Conservation (phyloP, 305 asterid species). For the Fraxinus latifolia region DNA sequence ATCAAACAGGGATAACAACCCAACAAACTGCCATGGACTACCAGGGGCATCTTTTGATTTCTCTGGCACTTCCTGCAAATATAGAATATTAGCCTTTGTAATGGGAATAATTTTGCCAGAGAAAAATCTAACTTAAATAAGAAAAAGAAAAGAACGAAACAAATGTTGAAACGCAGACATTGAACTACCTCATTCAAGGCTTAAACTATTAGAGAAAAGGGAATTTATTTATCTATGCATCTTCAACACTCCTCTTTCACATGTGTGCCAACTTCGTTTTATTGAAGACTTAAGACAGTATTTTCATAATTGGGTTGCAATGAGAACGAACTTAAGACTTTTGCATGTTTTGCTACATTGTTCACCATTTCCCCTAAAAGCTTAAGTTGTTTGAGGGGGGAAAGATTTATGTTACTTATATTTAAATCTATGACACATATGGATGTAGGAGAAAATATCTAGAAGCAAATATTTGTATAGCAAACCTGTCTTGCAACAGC, state of each 20-base stretch:
- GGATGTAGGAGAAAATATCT: not conserved
- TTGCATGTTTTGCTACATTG: not conserved
- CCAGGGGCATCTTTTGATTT: constrained; percentile 49
- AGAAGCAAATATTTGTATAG: not conserved
- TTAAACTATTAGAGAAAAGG: not conserved
- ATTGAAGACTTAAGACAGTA: not conserved
- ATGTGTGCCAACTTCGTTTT: not conserved
- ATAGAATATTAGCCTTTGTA: not conserved
- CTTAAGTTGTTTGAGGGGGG: not conserved
- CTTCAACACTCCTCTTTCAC: not conserved
- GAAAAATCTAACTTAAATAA: not conserved
- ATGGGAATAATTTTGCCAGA: not conserved
- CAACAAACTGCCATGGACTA: constrained; percentile 54
- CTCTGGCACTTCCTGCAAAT: constrained; percentile 53
- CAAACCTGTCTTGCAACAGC: constrained; percentile 54
- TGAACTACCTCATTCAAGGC: not conserved
- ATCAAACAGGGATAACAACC: constrained; percentile 57
- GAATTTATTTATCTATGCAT: not conserved
- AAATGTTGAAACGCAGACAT: not conserved
- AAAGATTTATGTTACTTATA: not conserved
- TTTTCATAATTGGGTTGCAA: not conserved
- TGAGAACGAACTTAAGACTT: not conserved
- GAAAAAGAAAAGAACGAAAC: not conserved
- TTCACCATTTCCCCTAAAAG: not conserved
- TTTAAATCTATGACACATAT: not conserved